These are phyloP conservation scores for Suillus brevipes DNA, from an alignment of 768 basidiomycete species.

Conservation along the genomic window DNA sequence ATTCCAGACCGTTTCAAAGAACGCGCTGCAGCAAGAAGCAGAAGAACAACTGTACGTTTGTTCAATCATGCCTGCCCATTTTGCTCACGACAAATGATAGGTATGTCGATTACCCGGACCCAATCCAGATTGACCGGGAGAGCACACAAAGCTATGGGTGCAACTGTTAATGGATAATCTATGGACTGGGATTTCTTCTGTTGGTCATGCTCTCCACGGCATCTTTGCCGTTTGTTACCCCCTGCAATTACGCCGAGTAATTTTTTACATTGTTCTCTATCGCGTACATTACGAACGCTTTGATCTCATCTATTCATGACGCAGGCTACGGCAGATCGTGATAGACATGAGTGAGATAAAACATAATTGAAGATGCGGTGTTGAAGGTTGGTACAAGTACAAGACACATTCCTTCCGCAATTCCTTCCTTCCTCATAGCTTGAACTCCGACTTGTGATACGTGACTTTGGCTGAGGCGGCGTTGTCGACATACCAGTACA, in stretches of 20 bases:
- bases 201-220: constrained; percentile 26
- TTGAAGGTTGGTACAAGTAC: constrained; percentile 25
- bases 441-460: constrained; percentile 58
- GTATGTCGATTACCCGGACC: constrained; percentile 98
- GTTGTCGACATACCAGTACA: constrained; percentile 95
- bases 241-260: constrained; percentile 34
- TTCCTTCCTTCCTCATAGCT: constrained; percentile 39
- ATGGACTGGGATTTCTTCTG: constrained; percentile 26
- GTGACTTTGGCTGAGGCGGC: constrained; percentile 67
- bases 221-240: constrained; percentile 32
- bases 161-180: constrained; percentile 62
- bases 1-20: constrained; percentile 99
- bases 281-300: constrained; percentile 12
- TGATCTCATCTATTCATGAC: constrained; percentile 24
- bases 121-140: constrained; percentile 95
- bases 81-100: constrained; percentile 43
- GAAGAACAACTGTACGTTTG: constrained; percentile 86
- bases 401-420: constrained; percentile 14
- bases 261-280: constrained; percentile 29
- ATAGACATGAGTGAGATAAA: constrained; percentile 11
- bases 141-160: constrained; percentile 89
- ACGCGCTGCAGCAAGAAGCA: constrained; percentile 94
- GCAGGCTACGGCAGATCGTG: constrained; percentile 4
- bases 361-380: constrained; percentile 15
- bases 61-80: background rate